Evolutionary conservation across 2,329 filamentous ascomycete genomes (phyloP), one percentile per base, ranked within the genome.

Genomic region (Pleoardoris graminearum): DNA sequence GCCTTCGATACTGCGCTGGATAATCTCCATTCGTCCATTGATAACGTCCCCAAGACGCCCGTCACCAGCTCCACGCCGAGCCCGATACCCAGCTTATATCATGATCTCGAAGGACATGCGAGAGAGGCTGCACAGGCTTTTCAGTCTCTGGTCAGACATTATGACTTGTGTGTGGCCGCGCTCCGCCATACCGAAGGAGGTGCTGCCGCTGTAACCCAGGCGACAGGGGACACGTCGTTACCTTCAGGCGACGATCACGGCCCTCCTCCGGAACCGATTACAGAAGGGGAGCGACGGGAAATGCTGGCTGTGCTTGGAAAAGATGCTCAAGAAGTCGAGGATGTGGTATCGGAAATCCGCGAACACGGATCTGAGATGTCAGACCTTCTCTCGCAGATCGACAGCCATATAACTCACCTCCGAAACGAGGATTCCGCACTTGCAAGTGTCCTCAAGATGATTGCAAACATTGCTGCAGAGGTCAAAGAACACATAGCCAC

Each of bases 141-240:
- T 1, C 84, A 90, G 51, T 91, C 88, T 0, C 78, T 97, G 3
- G 91, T 91, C 7, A 84, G 83, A 22, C 93, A 97, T 74, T 97
- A 96, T 69, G 93, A 97, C 71, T 84, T 96, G 59, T 97, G 93
- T 71, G 90, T 96, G 12, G 93, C 88, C 1, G 93, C 93, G 0
- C 87, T 97, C 37, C 89, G 91, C 54, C 91, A 93, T 45, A 97
- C 92, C 3, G 91, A 96, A 75, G 78, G 78, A 51, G 77, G 79
- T 8, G 75, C 76, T 10, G 77, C 77, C 54, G 78, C 78, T 12
- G 78, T 77, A 2, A 74, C 70, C n/a, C 70, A 74, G 46, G 72
- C 72, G 17, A 70, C 73, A 1, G 71, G 69, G 23, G 73, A 76
- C 50, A 66, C 61, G 3, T 62, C 66, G 3, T 56, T 60, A 23